Evolutionary conservation across 2,329 filamentous ascomycete genomes (phyloP).

Genomic region (Pezicula rhizophila): DNA sequence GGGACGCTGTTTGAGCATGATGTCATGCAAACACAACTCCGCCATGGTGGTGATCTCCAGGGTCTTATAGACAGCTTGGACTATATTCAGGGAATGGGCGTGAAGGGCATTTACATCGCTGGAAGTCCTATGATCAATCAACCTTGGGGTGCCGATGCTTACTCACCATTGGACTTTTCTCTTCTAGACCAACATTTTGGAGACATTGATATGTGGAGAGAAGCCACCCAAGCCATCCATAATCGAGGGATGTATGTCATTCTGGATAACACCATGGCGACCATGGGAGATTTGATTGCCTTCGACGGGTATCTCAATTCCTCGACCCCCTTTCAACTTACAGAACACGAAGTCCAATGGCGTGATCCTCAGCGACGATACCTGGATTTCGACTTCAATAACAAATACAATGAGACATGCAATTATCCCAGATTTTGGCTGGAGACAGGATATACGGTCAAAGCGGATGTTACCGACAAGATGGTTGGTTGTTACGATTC

Average conservation of each 20-base stretch:
- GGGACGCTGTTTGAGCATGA: slow-evolving; percentile 56
- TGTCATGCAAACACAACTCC: slow-evolving; percentile 49
- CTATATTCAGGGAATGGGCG: slow-evolving; percentile 60
- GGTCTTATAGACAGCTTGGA: slow-evolving; percentile 55
- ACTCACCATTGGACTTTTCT: slow-evolving; percentile 52
- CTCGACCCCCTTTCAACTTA: slow-evolving; percentile 45
- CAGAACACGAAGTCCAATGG: slow-evolving; percentile 6
- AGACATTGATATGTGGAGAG: slow-evolving; percentile 49
- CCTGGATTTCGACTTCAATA: not conserved
- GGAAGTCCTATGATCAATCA: slow-evolving; percentile 57
- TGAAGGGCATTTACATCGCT: slow-evolving; percentile 57
- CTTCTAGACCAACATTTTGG: slow-evolving; percentile 59
- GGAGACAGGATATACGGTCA: slow-evolving; percentile 47
- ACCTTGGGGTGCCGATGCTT: slow-evolving; percentile 57
- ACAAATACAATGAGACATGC: slow-evolving; percentile 45
- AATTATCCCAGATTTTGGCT: slow-evolving; percentile 56
- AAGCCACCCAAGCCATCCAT: slow-evolving; percentile 52
- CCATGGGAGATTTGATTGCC: slow-evolving; percentile 57
- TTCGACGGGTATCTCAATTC: slow-evolving; percentile 55
- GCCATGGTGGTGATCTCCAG: slow-evolving; percentile 54
- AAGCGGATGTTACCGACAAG: slow-evolving; percentile 41
- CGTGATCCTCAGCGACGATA: not conserved
- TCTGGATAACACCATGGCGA: slow-evolving; percentile 60
- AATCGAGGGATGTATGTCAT: slow-evolving; percentile 57
- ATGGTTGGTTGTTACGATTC: slow-evolving; percentile 33